Conservation (phyloP, 192 early-diverging fungal genomes). For the Podila minutissima region DNA sequence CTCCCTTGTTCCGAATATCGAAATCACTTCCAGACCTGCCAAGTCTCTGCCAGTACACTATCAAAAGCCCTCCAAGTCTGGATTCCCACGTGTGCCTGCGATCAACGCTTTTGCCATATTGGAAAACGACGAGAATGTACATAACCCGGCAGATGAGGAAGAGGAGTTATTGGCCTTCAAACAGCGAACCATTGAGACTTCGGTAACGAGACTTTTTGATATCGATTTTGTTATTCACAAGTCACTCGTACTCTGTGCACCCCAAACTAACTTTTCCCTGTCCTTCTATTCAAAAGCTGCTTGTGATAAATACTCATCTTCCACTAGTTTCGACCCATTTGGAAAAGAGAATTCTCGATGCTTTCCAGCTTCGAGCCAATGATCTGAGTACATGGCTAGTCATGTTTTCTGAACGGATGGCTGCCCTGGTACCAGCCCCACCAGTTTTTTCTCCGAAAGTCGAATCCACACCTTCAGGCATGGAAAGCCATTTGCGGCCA, state of each 20-base stretch:
- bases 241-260: no score
- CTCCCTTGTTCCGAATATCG: constrained; percentile 47
- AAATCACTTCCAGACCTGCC: constrained; percentile 50
- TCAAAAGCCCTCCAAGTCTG: constrained; percentile 30
- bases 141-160: constrained; percentile 62
- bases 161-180: constrained; percentile 65
- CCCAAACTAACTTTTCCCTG: neutral
- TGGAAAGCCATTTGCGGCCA: neutral
- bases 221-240: no score
- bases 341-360: constrained; percentile 55
- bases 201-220: constrained; percentile 56
- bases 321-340: constrained; percentile 57
- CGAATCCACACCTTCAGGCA: neutral
- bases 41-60: constrained; percentile 20
- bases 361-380: constrained; percentile 32
- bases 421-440: neutral
- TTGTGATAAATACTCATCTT: constrained; percentile 41
- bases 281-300: constrained; percentile 11
- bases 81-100: constrained; percentile 47
- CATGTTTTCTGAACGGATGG: constrained; percentile 32
- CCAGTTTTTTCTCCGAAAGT: neutral
- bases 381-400: constrained; percentile 34
- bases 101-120: constrained; percentile 51
- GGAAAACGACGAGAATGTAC: constrained; percentile 59
- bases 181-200: constrained; percentile 63